Base-by-base conservation (phyloP, 169 alveolate species). In the Blepharisma undulans region DNA sequence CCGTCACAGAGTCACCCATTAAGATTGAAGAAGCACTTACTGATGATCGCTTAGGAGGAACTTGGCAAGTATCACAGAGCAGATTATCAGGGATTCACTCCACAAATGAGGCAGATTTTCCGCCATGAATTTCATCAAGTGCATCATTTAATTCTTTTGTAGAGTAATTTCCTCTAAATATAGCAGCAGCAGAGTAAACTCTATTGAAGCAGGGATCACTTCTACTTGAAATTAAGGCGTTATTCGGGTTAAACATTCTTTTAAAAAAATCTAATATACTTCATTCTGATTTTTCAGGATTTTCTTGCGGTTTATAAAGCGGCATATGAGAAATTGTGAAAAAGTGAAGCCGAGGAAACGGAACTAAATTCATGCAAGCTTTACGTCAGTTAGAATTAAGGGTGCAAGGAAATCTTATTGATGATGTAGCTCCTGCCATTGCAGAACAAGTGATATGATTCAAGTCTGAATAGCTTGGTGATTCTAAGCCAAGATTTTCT, bases 331-430 rank as follows among this genome's bases (percentile, higher is more conserved):
- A 94, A 82, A 92, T 88, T 91, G 93, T 94, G 92, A 94, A 92
- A 93, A 95, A 96, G 93, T 96, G 97, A 84, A 96, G 96, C 81
- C 97, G 79, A 27, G 97, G 96, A 93, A 95, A 96, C 19, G 97
- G 98, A 84, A 95, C 93, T 76, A 96, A 87, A 95, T 96, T 96
- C 74, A 94, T 95, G 76, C 95, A 93, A n/a, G 92, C 74, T 92
- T 96, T 96, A 92, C 97, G 92, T 84, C 95, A 92, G 72, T 95
- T 95, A 25, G 95, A 88, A 90, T 94, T 95, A 29, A 93, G 72
- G 81, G 90, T 92, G 61, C 98, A 95, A 34, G 97, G 95, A 95
- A 95, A 95, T 90, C 97, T 90, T 48, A 95, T 78, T 36, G 95
- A 87, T 77, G 95, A 95, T 34, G 97, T 94, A 33, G 93, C 94